Evolutionary conservation across 176 grass and related monocot species (phyloP).

Genomic region (Elymus sibiricus): DNA sequence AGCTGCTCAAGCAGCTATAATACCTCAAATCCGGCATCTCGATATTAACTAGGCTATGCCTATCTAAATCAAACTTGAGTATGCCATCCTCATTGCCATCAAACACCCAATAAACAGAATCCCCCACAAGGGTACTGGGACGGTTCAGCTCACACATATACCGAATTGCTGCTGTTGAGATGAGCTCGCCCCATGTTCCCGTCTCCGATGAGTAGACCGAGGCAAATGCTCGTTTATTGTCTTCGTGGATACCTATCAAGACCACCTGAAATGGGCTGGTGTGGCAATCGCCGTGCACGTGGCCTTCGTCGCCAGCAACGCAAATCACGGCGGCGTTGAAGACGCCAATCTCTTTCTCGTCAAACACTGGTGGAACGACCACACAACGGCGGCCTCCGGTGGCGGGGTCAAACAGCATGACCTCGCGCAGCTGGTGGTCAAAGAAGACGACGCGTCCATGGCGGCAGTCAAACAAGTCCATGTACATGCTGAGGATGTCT

Average conservation of each 20-base stretch:
- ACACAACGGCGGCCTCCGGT: neutral
- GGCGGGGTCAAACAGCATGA: slow-evolving; percentile 16
- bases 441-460: slow-evolving; percentile 9
- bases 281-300: neutral
- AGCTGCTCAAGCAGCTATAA: neutral
- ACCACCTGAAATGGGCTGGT: slow-evolving; percentile 1
- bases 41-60: neutral
- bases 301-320: neutral
- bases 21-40: slow-evolving; percentile 2
- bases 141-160: neutral
- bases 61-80: neutral
- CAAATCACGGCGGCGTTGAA: neutral
- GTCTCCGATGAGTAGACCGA: neutral
- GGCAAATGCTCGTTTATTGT: neutral
- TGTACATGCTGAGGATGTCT: neutral
- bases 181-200: neutral
- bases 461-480: neutral
- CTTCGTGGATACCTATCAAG: neutral
- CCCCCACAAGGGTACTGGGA: neutral
- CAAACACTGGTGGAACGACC: neutral
- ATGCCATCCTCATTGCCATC: neutral
- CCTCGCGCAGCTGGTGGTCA: neutral
- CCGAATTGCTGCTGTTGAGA: neutral
- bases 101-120: neutral
- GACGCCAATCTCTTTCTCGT: neutral